Conservation (phyloP, 2,329 filamentous ascomycete genomes). For the Dothiorella sarmentorum region DNA sequence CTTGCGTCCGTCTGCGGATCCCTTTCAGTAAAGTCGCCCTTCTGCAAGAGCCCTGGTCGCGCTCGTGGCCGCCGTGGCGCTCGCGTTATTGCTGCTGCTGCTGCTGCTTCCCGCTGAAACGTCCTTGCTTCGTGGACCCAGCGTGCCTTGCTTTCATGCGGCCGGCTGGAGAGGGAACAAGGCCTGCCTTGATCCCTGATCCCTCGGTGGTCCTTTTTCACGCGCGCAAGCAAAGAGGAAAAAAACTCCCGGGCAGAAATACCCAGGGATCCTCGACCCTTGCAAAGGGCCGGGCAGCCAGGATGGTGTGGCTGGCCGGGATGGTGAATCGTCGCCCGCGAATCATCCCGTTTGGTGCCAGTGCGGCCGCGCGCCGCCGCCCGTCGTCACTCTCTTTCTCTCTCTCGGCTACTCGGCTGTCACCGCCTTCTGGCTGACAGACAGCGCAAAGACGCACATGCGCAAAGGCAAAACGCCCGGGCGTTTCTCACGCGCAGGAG, state of each 20-base stretch:
- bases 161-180: not conserved
- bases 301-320: not conserved
- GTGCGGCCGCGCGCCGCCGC: not conserved
- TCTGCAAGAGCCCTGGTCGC: slow-evolving; percentile 6
- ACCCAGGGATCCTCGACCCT: not conserved
- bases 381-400: not conserved
- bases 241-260: slow-evolving; percentile 6
- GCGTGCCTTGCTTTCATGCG: not conserved
- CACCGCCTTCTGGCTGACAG: slow-evolving; percentile 16
- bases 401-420: not conserved
- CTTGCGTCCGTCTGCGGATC: slow-evolving; percentile 11
- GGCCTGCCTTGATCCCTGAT: slow-evolving; percentile 11
- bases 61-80: slow-evolving; percentile 11
- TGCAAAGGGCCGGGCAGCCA: not conserved
- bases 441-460: slow-evolving; percentile 2
- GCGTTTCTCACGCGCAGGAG: too few species aligned
- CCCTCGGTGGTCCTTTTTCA: not conserved
- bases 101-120: not conserved
- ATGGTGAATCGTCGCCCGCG: slow-evolving; percentile 14
- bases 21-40: slow-evolving; percentile 2
- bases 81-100: not conserved
- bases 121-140: not conserved
- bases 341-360: slow-evolving; percentile 4
- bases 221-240: too few species aligned
- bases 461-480: slow-evolving; percentile 7